These are phyloP conservation scores for Fragaria ananassa DNA, from an alignment of 306 rosid genomes.

Conservation along the genomic window DNA sequence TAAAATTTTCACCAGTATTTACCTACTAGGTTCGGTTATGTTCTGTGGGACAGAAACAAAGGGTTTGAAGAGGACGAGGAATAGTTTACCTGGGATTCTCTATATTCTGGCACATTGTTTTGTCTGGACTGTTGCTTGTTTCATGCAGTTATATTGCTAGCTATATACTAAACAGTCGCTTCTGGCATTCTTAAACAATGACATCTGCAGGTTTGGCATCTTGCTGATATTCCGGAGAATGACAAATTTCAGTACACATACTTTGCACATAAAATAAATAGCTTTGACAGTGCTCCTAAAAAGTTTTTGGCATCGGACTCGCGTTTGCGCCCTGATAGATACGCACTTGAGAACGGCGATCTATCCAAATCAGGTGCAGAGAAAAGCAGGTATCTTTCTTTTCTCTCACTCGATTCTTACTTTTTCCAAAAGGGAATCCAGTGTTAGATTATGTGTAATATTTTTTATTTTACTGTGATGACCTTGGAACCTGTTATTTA, in stretches of 20 bases:
- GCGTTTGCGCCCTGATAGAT: conserved; percentile 91
- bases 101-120: not conserved
- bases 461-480: not conserved
- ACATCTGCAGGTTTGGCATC: conserved; percentile 74
- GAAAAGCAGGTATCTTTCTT: conserved; percentile 58
- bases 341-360: conserved; percentile 81
- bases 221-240: conserved; percentile 66
- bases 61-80: conserved; percentile 10
- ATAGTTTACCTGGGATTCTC: not conserved
- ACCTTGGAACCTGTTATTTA: not conserved
- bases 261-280: conserved; percentile 86
- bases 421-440: not conserved
- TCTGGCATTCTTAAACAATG: not conserved
- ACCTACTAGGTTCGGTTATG: not conserved
- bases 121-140: not conserved
- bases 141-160: not conserved
- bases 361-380: conserved; percentile 80
- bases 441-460: not conserved
- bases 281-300: conserved; percentile 77
- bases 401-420: not conserved
- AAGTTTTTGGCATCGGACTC: conserved; percentile 85
- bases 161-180: not conserved
- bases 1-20: not conserved
- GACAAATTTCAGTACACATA: conserved; percentile 81
- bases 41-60: not conserved